These are phyloP conservation scores for Anastatica hierochuntica DNA, from an alignment of 345 rosid species.

Conservation along the genomic window DNA sequence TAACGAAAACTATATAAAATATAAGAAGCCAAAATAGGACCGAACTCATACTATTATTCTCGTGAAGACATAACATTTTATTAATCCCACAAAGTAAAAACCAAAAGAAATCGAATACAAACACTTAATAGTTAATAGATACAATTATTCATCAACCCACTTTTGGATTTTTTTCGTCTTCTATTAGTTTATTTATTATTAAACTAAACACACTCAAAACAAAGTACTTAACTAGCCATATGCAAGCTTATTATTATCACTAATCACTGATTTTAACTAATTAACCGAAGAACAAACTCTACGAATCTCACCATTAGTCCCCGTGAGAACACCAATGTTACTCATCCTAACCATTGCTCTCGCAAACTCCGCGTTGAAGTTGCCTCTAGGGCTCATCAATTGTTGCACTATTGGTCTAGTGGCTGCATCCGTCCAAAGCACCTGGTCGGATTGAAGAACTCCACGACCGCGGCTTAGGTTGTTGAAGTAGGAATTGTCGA, in stretches of 20 bases:
- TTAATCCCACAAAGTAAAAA: background rate
- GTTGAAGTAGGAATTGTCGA: slow-evolving; percentile 36
- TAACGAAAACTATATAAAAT: background rate
- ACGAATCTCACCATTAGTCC: slow-evolving; percentile 42
- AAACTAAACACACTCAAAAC: slow-evolving; percentile 10
- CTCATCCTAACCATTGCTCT: slow-evolving; percentile 66
- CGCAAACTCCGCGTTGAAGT: slow-evolving; percentile 40
- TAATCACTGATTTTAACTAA: slow-evolving; percentile 11
- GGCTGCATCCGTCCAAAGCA: slow-evolving; percentile 35
- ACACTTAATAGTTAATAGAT: slow-evolving; percentile 14
- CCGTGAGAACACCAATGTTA: slow-evolving; percentile 39
- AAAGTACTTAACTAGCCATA: slow-evolving; percentile 5
- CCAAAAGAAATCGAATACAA: slow-evolving; percentile 11
- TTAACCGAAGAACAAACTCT: slow-evolving; percentile 40
- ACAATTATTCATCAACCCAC: slow-evolving; percentile 19
- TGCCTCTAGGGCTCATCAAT: slow-evolving; percentile 27
- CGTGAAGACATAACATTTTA: slow-evolving; percentile 1
- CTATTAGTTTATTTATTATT: slow-evolving; percentile 14
- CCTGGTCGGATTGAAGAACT: slow-evolving; percentile 36
- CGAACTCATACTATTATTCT: slow-evolving; percentile 4
- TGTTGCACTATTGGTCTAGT: slow-evolving; percentile 33
- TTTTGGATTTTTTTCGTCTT: slow-evolving; percentile 3
- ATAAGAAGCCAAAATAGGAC: slow-evolving; percentile 1
- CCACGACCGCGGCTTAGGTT: slow-evolving; percentile 39
- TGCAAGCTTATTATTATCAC: too few species aligned